A percentile compares a stretch with the other conserved stretches of the same genome.
Evolutionary conservation across 169 alveolate genomes (phyloP).

Genomic region (Plasmodium malariae): DNA sequence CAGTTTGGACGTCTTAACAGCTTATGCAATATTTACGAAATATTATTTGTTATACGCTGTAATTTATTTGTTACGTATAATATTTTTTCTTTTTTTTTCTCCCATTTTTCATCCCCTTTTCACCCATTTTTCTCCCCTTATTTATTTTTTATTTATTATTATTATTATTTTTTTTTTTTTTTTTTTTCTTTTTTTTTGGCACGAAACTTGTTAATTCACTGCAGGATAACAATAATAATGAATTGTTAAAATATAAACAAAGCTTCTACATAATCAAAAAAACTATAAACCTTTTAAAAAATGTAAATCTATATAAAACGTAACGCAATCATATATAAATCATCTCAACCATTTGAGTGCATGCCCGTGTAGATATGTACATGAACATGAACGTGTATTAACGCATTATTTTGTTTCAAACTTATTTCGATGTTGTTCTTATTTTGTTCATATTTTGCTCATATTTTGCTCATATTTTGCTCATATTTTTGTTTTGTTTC

Average conservation of each 20-base stretch:
- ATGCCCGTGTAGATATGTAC: neutral
- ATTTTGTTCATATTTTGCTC: neutral
- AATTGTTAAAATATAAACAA: conserved; percentile 51
- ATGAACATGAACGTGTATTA: too few relatives aligned
- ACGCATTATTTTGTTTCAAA: too few relatives aligned
- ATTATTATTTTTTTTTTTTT: neutral
- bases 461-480: neutral
- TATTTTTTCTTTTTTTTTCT: too few relatives aligned
- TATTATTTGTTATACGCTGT: too few relatives aligned
- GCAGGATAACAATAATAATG: conserved; percentile 31
- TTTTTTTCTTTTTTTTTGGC: neutral
- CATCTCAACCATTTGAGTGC: too few relatives aligned
- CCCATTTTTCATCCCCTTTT: too few relatives aligned
- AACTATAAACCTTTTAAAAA: conserved; percentile 51
- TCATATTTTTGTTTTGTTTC: neutral
- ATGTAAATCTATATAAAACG: conserved; percentile 22
- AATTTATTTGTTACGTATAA: neutral
- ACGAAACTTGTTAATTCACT: too few relatives aligned
- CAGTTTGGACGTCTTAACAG: too few relatives aligned
- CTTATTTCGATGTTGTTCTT: neutral
- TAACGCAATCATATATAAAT: neutral
- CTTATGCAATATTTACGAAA: too few relatives aligned
- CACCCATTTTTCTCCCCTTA: neutral
- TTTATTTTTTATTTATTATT: neutral
- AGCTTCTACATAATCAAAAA: conserved; percentile 69